Evolutionary conservation across 2,329 filamentous ascomycete genomes (phyloP).

Genomic region (Zelopaecilomyces penicillatus): DNA sequence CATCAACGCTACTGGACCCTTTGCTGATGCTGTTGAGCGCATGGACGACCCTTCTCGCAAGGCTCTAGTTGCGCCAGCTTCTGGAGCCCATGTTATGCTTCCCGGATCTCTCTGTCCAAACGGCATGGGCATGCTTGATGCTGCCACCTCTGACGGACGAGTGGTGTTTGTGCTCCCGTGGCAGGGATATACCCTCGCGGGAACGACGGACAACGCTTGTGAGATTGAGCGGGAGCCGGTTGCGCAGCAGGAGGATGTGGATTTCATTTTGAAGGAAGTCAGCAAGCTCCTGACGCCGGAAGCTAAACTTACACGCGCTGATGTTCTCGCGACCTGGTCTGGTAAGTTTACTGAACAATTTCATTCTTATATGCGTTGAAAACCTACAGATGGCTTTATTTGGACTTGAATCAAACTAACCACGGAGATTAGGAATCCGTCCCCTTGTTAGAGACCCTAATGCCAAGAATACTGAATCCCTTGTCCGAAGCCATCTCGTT

Average conservation of each 20-base stretch:
- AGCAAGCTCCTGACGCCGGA: slow-evolving; percentile 68
- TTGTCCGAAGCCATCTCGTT: slow-evolving; percentile 75
- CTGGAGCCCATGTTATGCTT: slow-evolving; percentile 75
- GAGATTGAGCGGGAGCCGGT: slow-evolving; percentile 60
- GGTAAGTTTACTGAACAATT: slow-evolving; percentile 37
- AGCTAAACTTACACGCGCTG: slow-evolving; percentile 63
- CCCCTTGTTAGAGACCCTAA: slow-evolving; percentile 75
- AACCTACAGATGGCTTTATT: not conserved
- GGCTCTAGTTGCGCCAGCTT: slow-evolving; percentile 71
- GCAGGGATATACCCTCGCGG: slow-evolving; percentile 80
- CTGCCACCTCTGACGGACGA: slow-evolving; percentile 72
- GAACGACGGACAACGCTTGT: slow-evolving; percentile 70
- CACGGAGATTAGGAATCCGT: slow-evolving; percentile 45
- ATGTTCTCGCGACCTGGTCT: slow-evolving; percentile 76
- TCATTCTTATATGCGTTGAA: not conserved
- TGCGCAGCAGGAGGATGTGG: slow-evolving; percentile 67
- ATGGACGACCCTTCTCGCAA: slow-evolving; percentile 64
- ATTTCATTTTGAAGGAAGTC: slow-evolving; percentile 74
- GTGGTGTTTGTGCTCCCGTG: slow-evolving; percentile 84
- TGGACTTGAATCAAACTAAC: slow-evolving; percentile 11
- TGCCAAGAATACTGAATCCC: slow-evolving; percentile 71
- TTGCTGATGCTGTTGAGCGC: slow-evolving; percentile 70
- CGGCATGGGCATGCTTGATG: slow-evolving; percentile 76
- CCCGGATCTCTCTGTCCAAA: slow-evolving; percentile 71
- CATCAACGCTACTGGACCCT: slow-evolving; percentile 78